Base-by-base conservation (phyloP, 139 green algal genomes). In the Diplosphaera chodatii region DNA sequence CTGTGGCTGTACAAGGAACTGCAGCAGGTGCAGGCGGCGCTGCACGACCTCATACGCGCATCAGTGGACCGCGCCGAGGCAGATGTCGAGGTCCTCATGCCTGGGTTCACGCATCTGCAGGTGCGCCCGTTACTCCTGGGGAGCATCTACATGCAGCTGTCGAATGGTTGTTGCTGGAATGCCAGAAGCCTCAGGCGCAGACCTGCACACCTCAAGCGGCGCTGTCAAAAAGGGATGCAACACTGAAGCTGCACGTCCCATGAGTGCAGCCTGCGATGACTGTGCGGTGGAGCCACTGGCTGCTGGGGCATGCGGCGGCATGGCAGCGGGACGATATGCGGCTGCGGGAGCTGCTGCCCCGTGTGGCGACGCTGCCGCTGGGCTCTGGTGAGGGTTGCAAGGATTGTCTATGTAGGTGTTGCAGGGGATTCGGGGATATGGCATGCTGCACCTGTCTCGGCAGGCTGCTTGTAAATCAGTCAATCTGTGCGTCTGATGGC, bases 81-180 rank as follows among this genome's bases (percentile, higher is more conserved):
- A 3, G 92, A 97, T 72, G 84, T 86, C 32, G 91, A 97, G 56
- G 85, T 96, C 23, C 79, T 98, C 30, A 96, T 98, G 93, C 93
- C 93, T 18, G 92, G 93, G 25, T 98, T 96, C 83, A 98, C 93
- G 0, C 96, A 99, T 84, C 83, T 99, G 64, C 96, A 99, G 85
- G 3, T 64, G 6, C 27, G 8, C 63, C 34, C 0, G n/a, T n/a
- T n/a, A n/a, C n/a, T n/a, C n/a, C n/a, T n/a, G n/a, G n/a, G n/a
- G n/a, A n/a, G n/a, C n/a, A n/a, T n/a, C n/a, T n/a, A n/a, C n/a
- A n/a, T n/a, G n/a, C n/a, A n/a, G n/a, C n/a, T n/a, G n/a, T n/a
- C n/a, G n/a, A n/a, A n/a, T n/a, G n/a, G n/a, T n/a, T n/a, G n/a
- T n/a, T n/a, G n/a, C n/a, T n/a, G n/a, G n/a, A n/a, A n/a, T n/a